Conservation (phyloP, 306 rosid species). For the Dryas octopetala region DNA sequence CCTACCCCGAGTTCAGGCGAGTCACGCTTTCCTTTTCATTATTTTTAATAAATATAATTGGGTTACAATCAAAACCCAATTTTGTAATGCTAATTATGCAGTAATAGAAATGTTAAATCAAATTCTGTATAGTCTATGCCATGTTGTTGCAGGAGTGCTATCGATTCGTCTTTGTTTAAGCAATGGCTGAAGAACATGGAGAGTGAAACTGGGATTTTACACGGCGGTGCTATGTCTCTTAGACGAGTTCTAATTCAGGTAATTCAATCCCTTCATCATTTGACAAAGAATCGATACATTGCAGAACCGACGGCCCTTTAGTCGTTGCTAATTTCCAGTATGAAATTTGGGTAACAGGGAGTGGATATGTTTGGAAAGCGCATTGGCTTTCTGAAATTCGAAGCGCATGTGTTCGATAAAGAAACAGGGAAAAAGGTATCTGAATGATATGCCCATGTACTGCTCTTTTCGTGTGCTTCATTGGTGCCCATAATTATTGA, state of each 20-base stretch:
- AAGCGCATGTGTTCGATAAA: constrained; percentile 77
- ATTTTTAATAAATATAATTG: background rate
- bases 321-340: background rate
- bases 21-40: background rate
- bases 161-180: constrained; percentile 80
- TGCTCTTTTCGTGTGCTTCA: background rate
- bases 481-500: background rate
- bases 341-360: constrained; percentile 47
- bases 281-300: background rate
- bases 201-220: constrained; percentile 66
- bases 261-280: background rate
- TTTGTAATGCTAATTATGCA: background rate
- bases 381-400: constrained; percentile 83
- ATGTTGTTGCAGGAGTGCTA: constrained; percentile 59
- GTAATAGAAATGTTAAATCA: background rate
- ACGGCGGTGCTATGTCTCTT: constrained; percentile 55
- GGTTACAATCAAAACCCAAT: background rate
- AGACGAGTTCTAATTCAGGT: constrained; percentile 85
- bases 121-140: too few relatives aligned
- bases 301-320: background rate
- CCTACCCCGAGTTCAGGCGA: constrained; percentile 69
- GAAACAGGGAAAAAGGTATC: constrained; percentile 74
- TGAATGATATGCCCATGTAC: constrained; percentile 3
- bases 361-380: constrained; percentile 89
- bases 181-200: constrained; percentile 82